Evolutionary conservation across 2,329 filamentous ascomycete species (phyloP).

Genomic region (Hypoxylon sp.): DNA sequence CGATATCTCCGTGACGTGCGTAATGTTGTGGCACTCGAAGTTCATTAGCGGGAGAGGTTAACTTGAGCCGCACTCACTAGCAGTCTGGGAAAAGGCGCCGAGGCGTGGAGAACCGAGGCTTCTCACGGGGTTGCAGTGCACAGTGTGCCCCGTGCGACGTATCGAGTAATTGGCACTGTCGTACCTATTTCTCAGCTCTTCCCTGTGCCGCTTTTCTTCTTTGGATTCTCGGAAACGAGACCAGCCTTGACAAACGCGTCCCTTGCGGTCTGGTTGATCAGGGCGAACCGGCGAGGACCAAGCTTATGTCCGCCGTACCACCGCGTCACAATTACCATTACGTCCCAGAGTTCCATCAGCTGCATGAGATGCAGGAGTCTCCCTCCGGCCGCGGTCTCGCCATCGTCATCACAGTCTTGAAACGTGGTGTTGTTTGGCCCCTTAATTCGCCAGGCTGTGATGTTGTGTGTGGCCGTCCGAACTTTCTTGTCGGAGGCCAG

Average conservation of each 20-base stretch:
- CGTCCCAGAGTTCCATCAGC: constrained; percentile 92
- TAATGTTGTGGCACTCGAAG: neutral
- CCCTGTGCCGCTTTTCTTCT: constrained; percentile 53
- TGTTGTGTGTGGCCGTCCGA: constrained; percentile 91
- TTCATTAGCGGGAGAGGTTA: neutral
- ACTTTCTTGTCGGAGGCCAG: constrained; percentile 84
- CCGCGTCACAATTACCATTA: constrained; percentile 88
- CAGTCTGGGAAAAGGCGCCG: neutral
- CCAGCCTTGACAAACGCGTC: constrained; percentile 84
- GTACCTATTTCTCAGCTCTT: constrained; percentile 27
- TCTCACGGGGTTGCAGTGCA: constrained; percentile 1
- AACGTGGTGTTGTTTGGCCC: constrained; percentile 65
- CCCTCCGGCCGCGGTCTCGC: constrained; percentile 89
- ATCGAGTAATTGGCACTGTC: constrained; percentile 16
- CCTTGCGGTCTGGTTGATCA: constrained; percentile 87
- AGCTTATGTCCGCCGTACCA: constrained; percentile 96
- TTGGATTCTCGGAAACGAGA: constrained; percentile 64
- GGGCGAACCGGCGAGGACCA: constrained; percentile 85
- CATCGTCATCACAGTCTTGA: constrained; percentile 96
- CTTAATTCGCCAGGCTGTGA: constrained; percentile 89
- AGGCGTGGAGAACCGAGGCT: constrained; percentile 38
- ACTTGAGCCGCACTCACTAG: neutral
- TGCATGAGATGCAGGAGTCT: constrained; percentile 90
- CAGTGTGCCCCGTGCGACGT: constrained; percentile 24
- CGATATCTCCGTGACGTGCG: neutral